A percentile compares a stretch with the other conserved stretches of the same genome.
Evolutionary conservation across 192 early-diverging fungal species (phyloP).

Genomic region (Entomortierella parvispora): DNA sequence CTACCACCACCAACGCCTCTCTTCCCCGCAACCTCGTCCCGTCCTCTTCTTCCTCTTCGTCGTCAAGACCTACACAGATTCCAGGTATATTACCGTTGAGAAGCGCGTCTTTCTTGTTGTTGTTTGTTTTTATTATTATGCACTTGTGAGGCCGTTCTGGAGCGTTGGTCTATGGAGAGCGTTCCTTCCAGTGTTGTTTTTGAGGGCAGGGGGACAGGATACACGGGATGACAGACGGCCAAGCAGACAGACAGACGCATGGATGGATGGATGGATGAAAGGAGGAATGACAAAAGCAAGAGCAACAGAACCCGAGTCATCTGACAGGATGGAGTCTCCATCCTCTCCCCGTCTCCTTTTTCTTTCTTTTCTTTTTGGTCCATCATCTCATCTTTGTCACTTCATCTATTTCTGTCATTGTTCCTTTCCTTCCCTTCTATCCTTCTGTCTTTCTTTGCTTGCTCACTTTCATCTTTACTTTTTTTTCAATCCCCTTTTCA

Average conservation of each 20-base stretch:
- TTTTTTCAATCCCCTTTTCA: not conserved
- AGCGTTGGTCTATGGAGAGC: no score
- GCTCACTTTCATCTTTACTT: no score
- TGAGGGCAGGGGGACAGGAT: no score
- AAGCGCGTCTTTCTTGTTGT: not conserved
- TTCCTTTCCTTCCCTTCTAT: not conserved
- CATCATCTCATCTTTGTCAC: not conserved
- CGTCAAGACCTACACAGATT: conserved; percentile 8
- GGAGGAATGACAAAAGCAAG: not conserved
- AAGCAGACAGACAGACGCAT: not conserved
- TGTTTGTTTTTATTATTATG: not conserved
- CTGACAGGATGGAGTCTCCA: not conserved
- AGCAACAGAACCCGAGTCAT: no score
- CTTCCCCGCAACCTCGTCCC: conserved; percentile 22
- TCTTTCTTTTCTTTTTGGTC: not conserved
- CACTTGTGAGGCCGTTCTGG: no score
- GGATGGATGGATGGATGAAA: not conserved
- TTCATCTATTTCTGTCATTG: not conserved
- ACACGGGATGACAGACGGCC: no score
- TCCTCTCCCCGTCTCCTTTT: not conserved
- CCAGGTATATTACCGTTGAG: conserved; percentile 1
- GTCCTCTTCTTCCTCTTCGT: not conserved
- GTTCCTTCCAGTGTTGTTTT: no score
- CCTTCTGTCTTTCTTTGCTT: not conserved
- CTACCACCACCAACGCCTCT: not conserved